These are phyloP conservation scores for Paraglomus brasilianum DNA, from an alignment of 192 early-diverging fungal genomes.

Conservation along the genomic window DNA sequence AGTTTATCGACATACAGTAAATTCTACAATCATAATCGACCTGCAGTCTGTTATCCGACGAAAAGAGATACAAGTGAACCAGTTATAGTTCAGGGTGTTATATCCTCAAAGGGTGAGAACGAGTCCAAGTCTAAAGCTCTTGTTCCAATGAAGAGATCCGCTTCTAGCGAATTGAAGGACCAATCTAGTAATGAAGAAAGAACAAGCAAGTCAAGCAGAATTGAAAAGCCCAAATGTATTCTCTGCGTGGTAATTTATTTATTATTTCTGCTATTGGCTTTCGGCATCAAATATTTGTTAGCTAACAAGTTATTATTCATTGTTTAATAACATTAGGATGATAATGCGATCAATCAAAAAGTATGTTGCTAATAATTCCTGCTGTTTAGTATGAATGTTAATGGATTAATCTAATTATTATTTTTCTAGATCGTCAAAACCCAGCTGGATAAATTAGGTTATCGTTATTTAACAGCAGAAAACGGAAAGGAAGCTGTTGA, in stretches of 20 bases:
- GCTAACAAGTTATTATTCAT: not conserved
- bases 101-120: too few relatives aligned
- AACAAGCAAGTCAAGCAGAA: conserved; percentile 32
- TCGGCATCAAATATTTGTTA: conserved; percentile 33
- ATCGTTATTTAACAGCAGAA: conserved; percentile 46
- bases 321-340: conserved; percentile 32
- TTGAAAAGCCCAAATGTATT: conserved; percentile 34
- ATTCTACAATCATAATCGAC: not conserved
- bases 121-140: too few relatives aligned
- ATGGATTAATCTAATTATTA: not conserved
- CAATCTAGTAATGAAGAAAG: conserved; percentile 23
- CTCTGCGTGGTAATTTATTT: conserved; percentile 47
- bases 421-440: conserved; percentile 48
- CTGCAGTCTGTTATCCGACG: too few relatives aligned
- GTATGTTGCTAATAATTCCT: conserved; percentile 16
- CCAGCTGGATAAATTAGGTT: conserved; percentile 55
- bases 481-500: conserved; percentile 57
- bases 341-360: conserved; percentile 58
- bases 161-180: not conserved
- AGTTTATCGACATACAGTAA: too few relatives aligned
- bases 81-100: too few relatives aligned
- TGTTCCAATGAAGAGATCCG: not conserved
- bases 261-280: too few relatives aligned
- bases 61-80: too few relatives aligned
- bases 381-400: not conserved